These are phyloP conservation scores for Saccharomycopsis vini DNA, from an alignment of 805 yeast genomes.

Conservation along the genomic window DNA sequence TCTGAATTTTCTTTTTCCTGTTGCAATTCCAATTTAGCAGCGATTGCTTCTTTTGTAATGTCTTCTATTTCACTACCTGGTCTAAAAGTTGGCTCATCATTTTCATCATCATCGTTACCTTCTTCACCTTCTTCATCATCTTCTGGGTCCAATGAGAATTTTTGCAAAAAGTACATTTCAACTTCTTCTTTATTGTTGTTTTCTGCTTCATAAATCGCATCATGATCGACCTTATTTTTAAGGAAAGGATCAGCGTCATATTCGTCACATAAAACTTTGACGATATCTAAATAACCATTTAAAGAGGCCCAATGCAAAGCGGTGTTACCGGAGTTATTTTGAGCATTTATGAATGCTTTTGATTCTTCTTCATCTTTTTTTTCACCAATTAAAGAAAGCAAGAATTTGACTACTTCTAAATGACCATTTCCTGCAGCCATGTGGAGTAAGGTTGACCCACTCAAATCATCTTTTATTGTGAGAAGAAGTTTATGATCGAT, in stretches of 20 bases:
- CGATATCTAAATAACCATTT: constrained; percentile 73
- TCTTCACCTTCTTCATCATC: constrained; percentile 40
- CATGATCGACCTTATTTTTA: constrained; percentile 70
- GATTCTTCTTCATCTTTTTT: constrained; percentile 30
- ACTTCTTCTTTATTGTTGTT: constrained; percentile 64
- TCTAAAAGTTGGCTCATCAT: constrained; percentile 24
- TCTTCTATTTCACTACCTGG: constrained; percentile 45
- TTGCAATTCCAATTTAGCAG: constrained; percentile 29
- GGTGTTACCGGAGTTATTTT: constrained; percentile 83
- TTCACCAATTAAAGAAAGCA: constrained; percentile 41
- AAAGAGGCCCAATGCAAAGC: constrained; percentile 94
- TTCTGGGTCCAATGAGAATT: constrained; percentile 61
- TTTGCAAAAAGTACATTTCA: constrained; percentile 66
- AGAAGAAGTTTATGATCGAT: constrained; percentile 37
- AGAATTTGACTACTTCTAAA: constrained; percentile 49
- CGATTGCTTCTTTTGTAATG: constrained; percentile 37
- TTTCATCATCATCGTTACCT: constrained; percentile 34
- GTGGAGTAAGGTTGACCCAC: constrained; percentile 68
- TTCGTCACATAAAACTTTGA: constrained; percentile 59
- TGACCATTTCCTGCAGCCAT: constrained; percentile 97
- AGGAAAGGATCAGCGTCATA: constrained; percentile 74
- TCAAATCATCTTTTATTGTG: constrained; percentile 50
- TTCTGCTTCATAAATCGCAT: constrained; percentile 85
- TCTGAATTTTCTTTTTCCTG: constrained; percentile 18
- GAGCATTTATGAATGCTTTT: constrained; percentile 36